These are phyloP conservation scores for Cornus kousa DNA, from an alignment of 148 eudicot species.

Conservation along the genomic window DNA sequence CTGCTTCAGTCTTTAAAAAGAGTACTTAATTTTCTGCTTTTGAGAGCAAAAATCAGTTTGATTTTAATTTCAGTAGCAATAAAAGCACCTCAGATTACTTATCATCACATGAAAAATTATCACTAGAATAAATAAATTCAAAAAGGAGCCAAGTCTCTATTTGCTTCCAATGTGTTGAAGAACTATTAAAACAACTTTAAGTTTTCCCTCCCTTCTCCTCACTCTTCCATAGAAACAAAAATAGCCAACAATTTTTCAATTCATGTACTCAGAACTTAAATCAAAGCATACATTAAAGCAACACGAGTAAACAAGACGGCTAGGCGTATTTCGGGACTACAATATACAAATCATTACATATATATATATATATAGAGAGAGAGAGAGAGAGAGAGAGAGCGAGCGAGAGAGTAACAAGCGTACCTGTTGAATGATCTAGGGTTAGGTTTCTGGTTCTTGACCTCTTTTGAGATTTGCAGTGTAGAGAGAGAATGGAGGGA, in stretches of 20 bases:
- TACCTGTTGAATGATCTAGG: constrained; percentile 8
- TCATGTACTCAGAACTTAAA: background rate
- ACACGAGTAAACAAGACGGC: background rate
- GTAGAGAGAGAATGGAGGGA: background rate
- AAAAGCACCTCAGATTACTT: background rate
- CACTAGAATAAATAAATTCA: background rate
- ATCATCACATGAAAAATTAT: background rate
- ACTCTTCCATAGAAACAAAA: no score
- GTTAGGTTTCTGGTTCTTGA: background rate
- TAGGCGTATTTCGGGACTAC: background rate
- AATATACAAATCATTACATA: no score
- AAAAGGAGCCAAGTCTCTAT: no score
- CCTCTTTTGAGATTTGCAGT: background rate
- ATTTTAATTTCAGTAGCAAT: no score
- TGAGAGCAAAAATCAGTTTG: background rate
- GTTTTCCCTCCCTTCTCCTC: no score
- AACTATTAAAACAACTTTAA: no score
- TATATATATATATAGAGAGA: background rate
- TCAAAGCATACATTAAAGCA: background rate
- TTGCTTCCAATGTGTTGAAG: no score
- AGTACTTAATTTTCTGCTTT: background rate
- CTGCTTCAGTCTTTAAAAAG: background rate
- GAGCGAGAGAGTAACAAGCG: background rate
- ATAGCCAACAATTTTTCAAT: background rate
- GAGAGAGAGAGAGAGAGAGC: constrained; percentile 9